phyloP scores from a whole-genome alignment of 768 basidiomycete species.

The Boletus insuetus region DNA sequence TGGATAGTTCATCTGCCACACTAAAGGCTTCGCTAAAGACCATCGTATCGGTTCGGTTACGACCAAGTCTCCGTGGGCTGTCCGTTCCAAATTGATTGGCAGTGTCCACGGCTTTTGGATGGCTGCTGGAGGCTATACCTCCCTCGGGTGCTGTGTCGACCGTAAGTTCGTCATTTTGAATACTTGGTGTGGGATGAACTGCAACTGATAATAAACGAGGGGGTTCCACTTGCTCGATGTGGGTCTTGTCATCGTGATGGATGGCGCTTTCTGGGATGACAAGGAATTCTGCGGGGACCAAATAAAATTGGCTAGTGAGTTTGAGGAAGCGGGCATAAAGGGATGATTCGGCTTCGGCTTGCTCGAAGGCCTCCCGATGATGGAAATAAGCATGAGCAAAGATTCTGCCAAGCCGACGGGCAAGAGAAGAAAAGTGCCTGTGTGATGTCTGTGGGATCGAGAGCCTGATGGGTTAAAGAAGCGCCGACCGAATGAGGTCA shows the following conservation, averaged over 20 bases:
- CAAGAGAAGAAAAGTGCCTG: conserved; percentile 87
- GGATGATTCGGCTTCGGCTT: conserved; percentile 87
- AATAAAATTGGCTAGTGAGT: conserved; percentile 72
- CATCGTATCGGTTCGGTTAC: conserved; percentile 74
- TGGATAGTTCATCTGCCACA: conserved; percentile 39
- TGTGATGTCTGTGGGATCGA: conserved; percentile 78
- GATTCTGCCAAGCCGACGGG: conserved; percentile 87
- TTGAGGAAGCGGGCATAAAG: conserved; percentile 89
- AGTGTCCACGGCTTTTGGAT: conserved; percentile 21
- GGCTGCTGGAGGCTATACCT: conserved; percentile 8
- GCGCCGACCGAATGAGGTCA: conserved; percentile 9
- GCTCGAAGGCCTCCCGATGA: conserved; percentile 88
- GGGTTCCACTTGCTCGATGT: conserved; percentile 35
- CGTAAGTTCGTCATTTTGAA: conserved; percentile 11
- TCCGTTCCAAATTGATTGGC: conserved; percentile 23
- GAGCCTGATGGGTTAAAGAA: conserved; percentile 45
- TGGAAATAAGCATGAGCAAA: conserved; percentile 97
- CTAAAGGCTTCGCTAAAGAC: conserved; percentile 50
- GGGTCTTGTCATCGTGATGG: conserved; percentile 27
- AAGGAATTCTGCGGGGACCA: conserved; percentile 81
- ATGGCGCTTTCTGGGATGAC: conserved; percentile 61
- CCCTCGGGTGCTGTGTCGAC: conserved; percentile 4
- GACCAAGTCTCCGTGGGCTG: conserved; percentile 47
- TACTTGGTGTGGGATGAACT: conserved; percentile 29
- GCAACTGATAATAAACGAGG: conserved; percentile 42